Conservation (phyloP, 306 rosid genomes). For the Prunus campanulata region DNA sequence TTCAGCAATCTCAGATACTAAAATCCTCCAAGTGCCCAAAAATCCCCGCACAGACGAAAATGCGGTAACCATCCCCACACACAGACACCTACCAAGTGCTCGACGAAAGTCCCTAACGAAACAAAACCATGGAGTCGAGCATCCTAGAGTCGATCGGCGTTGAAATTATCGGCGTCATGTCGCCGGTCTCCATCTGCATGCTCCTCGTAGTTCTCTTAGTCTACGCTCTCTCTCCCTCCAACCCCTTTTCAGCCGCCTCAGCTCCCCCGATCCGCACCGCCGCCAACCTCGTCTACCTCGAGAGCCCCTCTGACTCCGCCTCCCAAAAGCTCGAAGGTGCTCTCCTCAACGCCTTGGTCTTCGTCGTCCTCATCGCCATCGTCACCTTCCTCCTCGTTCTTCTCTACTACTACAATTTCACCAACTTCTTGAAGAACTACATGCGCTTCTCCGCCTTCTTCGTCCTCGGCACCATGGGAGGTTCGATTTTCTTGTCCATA, state of each 20-base stretch:
- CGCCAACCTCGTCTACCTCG: constrained; percentile 86
- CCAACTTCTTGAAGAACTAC: constrained; percentile 78
- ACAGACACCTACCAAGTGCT: constrained; percentile 7
- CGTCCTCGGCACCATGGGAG: constrained; percentile 80
- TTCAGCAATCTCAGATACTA: too few species aligned
- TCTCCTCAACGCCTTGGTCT: constrained; percentile 80
- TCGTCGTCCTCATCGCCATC: constrained; percentile 64
- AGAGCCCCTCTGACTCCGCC: constrained; percentile 69
- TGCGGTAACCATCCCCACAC: neutral
- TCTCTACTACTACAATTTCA: constrained; percentile 86
- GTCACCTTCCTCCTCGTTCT: constrained; percentile 76
- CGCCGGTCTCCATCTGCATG: constrained; percentile 96
- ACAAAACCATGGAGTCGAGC: constrained; percentile 64
- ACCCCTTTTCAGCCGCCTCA: constrained; percentile 37
- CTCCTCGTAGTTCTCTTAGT: constrained; percentile 77
- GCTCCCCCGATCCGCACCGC: constrained; percentile 56
- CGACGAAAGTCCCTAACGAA: constrained; percentile 28
- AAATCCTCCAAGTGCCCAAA: too few species aligned
- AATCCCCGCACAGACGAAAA: neutral
- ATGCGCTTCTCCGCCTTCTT: constrained; percentile 90
- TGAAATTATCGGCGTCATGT: constrained; percentile 89
- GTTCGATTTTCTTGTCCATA: constrained; percentile 70
- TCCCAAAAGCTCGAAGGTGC: constrained; percentile 84
- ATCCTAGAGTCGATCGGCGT: constrained; percentile 73
- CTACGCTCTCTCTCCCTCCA: constrained; percentile 62